Conservation (phyloP, 2,329 filamentous ascomycete genomes). For the Sodiomyces alkalinus region DNA sequence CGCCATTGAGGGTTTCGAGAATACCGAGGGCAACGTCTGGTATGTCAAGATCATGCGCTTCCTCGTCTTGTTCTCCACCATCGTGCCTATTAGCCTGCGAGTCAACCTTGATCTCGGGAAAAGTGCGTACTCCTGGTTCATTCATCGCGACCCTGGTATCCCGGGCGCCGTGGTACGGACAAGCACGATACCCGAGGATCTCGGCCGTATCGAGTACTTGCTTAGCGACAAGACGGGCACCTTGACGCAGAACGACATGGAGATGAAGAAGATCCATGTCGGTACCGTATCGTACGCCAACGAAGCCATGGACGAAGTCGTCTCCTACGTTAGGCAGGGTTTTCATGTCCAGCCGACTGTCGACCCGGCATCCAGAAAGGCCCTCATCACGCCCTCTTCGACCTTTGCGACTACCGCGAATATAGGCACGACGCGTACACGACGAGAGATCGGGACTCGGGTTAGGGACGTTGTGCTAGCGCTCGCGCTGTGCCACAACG, state of each 20-base stretch:
- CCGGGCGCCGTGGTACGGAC: conserved; percentile 86
- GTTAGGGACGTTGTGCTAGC: conserved; percentile 89
- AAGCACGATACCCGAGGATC: conserved; percentile 91
- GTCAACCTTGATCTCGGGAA: conserved; percentile 98
- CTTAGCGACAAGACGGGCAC: conserved; percentile 98
- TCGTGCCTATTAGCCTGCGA: conserved; percentile 89
- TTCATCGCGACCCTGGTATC: conserved; percentile 81
- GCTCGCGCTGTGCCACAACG: conserved; percentile 88
- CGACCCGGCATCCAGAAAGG: conserved; percentile 25
- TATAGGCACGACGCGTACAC: conserved; percentile 58
- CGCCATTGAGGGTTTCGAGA: conserved; percentile 67
- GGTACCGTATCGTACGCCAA: conserved; percentile 97
- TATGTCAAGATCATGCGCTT: conserved; percentile 98
- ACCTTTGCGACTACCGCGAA: conserved; percentile 46
- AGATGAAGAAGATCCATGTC: conserved; percentile 96
- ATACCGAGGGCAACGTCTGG: conserved; percentile 55
- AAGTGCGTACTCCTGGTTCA: conserved; percentile 89
- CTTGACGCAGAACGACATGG: conserved; percentile 95
- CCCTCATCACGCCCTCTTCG: conserved; percentile 63
- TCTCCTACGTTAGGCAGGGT: conserved; percentile 69
- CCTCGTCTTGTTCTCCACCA: conserved; percentile 94
- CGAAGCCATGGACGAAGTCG: conserved; percentile 96
- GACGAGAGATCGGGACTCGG: conserved; percentile 83
- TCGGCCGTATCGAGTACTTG: conserved; percentile 90
- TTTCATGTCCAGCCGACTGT: conserved; percentile 44